phyloP scores from a whole-genome alignment of 257 asterid genomes.

The Ehretia macrophylla region DNA sequence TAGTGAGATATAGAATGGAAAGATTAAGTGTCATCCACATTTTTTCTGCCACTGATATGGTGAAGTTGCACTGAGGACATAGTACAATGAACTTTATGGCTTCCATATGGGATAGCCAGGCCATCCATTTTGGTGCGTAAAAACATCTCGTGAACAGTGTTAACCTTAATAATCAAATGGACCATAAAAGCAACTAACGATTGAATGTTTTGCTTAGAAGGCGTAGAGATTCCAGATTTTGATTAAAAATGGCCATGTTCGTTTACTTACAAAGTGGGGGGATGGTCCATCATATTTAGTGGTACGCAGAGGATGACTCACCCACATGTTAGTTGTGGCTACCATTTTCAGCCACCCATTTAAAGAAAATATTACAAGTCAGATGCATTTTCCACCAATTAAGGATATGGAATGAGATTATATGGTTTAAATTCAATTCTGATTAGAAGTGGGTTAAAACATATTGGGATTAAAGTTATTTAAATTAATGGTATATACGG shows the following conservation, averaged over 20 bases:
- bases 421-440: too few species aligned
- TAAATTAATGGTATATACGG: too few species aligned
- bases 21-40: too few species aligned
- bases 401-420: neutral
- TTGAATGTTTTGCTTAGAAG: slow-evolving; percentile 13
- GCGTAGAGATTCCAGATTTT: neutral
- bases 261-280: neutral
- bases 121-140: neutral
- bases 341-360: slow-evolving; percentile 19
- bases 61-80: too few species aligned
- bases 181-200: slow-evolving; percentile 29
- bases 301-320: slow-evolving; percentile 34
- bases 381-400: slow-evolving; percentile 24
- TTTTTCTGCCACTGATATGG: too few species aligned
- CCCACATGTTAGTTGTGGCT: slow-evolving; percentile 45
- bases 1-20: too few species aligned
- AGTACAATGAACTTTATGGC: neutral
- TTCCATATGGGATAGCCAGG: neutral
- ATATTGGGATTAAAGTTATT: too few species aligned
- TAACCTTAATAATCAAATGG: slow-evolving; percentile 14
- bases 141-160: slow-evolving; percentile 7
- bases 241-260: slow-evolving; percentile 2
- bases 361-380: slow-evolving; percentile 6
- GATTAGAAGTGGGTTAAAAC: too few species aligned
- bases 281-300: slow-evolving; percentile 29